Evolutionary conservation across 345 rosid species (phyloP).

Genomic region (Lagerstroemia speciosa): DNA sequence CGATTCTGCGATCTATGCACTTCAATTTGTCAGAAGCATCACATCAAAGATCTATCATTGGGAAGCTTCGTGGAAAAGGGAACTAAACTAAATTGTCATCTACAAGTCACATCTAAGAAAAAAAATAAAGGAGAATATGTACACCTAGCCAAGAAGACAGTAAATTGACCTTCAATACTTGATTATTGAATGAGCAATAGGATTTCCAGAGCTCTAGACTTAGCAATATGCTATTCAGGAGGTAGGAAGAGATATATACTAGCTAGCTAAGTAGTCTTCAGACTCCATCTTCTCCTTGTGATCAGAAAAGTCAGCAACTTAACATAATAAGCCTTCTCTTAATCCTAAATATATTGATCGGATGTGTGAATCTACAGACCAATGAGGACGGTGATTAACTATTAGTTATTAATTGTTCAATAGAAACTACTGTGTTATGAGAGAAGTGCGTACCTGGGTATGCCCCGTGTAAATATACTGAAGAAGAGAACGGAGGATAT

Average conservation of each 20-base stretch:
- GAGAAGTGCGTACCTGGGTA: conserved; percentile 48
- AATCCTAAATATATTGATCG: not conserved
- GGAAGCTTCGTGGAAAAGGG: not conserved
- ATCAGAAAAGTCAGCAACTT: not conserved
- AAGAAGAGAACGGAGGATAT: conserved; percentile 69
- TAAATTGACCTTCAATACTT: not conserved
- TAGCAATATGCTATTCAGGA: not conserved
- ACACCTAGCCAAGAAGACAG: not conserved
- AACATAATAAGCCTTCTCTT: not conserved
- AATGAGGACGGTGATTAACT: not conserved
- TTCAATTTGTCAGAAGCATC: conserved; percentile 2
- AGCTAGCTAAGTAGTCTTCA: not conserved
- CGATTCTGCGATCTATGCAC: conserved; percentile 58
- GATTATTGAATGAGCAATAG: not conserved
- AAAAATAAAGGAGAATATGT: not conserved
- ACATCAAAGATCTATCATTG: not conserved
- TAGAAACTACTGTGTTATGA: not conserved
- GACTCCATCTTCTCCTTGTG: not conserved
- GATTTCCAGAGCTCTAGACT: not conserved
- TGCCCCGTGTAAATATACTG: conserved; percentile 63
- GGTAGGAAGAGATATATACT: not conserved
- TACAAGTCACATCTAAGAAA: not conserved
- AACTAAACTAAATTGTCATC: not conserved
- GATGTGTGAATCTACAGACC: not conserved
- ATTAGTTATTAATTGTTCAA: not conserved